Evolutionary conservation across 805 yeast genomes (phyloP).

Genomic region (Myxozyma lipomycoides): DNA sequence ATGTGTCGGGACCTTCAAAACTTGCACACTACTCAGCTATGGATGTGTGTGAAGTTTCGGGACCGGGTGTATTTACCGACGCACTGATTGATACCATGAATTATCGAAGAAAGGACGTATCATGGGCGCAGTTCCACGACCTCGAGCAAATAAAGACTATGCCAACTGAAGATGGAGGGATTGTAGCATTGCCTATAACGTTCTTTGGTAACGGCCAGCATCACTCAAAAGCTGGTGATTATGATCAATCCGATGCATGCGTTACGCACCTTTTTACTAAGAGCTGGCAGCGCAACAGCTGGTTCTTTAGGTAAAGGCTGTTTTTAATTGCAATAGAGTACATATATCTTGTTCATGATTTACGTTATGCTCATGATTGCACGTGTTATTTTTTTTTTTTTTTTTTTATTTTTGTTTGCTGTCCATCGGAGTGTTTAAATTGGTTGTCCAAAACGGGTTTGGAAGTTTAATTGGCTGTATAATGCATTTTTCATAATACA

Average conservation of each 20-base stretch:
- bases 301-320: too few relatives aligned
- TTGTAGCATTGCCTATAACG: constrained; percentile 15
- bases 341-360: neutral
- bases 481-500: too few relatives aligned
- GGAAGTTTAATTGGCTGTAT: too few relatives aligned
- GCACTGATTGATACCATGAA: constrained; percentile 20
- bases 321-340: constrained; percentile 1
- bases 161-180: constrained; percentile 18
- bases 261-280: constrained; percentile 20
- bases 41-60: constrained; percentile 23
- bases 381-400: neutral
- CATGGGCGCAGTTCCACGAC: constrained; percentile 17
- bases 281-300: constrained; percentile 11
- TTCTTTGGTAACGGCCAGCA: constrained; percentile 27
- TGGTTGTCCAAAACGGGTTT: too few relatives aligned
- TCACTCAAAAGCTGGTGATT: constrained; percentile 24
- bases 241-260: constrained; percentile 17
- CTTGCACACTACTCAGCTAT: constrained; percentile 9
- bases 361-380: neutral
- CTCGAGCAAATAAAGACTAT: constrained; percentile 5
- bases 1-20: constrained; percentile 3
- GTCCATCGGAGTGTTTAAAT: too few relatives aligned
- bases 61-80: constrained; percentile 27
- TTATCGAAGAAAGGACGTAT: constrained; percentile 12
- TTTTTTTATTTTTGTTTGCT: neutral